Base-by-base conservation (phyloP, 1,284 basidiomycete species). In the Boletus mariae region DNA sequence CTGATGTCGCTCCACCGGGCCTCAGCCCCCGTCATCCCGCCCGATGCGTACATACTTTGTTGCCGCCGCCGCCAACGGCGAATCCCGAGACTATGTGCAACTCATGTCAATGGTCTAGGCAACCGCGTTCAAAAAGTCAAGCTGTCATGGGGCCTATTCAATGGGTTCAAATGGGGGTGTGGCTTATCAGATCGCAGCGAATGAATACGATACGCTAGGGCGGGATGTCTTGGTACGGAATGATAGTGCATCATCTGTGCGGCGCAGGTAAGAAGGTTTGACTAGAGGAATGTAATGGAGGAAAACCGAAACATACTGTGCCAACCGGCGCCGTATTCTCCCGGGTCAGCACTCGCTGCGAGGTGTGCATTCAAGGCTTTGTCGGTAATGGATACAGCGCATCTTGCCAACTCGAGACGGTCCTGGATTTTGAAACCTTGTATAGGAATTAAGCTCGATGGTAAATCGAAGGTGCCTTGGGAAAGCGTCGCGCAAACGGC, bases 41-140 rank as follows among this genome's bases (percentile, higher is more conserved):
- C 26, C 8, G 26, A 26, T 34, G 5, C 32, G 13, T 34, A 17
- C 17, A 17, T 17, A 25, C 12, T 42, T 13, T 41, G 23, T 26
- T n/a, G 34, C 34, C 34, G 34, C 34, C 34, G 34, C 34, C 34
- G 13, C 46, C 17, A 45, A 56, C 17, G 25, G 46, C 31, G 40
- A 44, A 38, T 45, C 34, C 31, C 45, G 34, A 23, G 37, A 45
- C 5, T 63, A 55, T 29, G 9, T 43, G 12, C 55, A 60, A 17
- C 73, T 83, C 47, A 73, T 71, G 10, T 56, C 59, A 9, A 60
- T 63, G 29, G 77, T 2, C 79, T 7, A 29, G 42, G 25, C 15
- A 1, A 66, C 71, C 5, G 76, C 80, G 0, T 35, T 68, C 17
- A 17, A 5, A 15, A 63, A 71, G 34, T 23, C 10, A 38, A 47